A percentile compares a stretch with the other conserved stretches of the same genome.
Conservation (phyloP, 306 rosid genomes). For the Trichosanthes cucumerina region DNA sequence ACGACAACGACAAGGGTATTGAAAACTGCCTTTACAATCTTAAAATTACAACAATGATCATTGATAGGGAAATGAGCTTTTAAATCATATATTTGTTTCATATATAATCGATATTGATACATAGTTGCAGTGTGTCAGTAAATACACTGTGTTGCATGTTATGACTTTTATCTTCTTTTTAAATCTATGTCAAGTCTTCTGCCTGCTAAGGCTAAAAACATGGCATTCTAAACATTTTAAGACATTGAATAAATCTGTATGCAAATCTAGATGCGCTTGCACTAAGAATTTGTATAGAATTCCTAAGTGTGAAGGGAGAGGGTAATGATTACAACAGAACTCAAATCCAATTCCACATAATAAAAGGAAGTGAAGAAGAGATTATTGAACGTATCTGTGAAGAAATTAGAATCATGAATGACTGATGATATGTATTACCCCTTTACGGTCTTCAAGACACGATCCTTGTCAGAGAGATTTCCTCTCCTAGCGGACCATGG, state of each 20-base stretch:
- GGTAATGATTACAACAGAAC: not conserved
- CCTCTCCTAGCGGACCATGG: constrained; percentile 96
- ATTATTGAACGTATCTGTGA: not conserved
- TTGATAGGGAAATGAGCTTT: not conserved
- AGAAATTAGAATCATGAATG: not conserved
- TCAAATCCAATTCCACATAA: not conserved
- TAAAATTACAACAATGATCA: not conserved
- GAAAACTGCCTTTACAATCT: not conserved
- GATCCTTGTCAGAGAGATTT: constrained; percentile 76
- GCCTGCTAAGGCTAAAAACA: not conserved
- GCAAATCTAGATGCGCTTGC: not conserved
- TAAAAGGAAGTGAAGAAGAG: not conserved
- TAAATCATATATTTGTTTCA: not conserved
- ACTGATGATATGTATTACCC: constrained; percentile 41
- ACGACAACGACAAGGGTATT: not conserved
- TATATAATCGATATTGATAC: too few relatives aligned
- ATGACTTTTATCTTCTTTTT: not conserved
- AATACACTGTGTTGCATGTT: not conserved
- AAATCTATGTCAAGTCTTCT: not conserved
- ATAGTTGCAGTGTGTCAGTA: not conserved
- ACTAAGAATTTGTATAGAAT: not conserved
- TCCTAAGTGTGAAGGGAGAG: not conserved
- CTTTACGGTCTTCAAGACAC: constrained; percentile 84
- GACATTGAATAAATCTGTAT: not conserved
- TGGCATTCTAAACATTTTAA: not conserved